phyloP scores from a whole-genome alignment of 352 stramenopile genomes.

The Proteromonas lacertae region DNA sequence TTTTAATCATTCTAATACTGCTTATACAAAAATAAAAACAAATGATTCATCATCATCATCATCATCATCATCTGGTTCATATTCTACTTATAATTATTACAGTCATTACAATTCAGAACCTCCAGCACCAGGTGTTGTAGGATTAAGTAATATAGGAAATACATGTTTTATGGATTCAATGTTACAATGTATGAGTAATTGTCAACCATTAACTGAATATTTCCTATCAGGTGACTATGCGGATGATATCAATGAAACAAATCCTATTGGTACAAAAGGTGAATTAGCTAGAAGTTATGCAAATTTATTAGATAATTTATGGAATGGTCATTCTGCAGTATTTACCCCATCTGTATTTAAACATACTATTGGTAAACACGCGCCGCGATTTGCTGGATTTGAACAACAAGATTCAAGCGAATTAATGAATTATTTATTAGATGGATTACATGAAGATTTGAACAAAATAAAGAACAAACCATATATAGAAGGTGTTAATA shows the following conservation, averaged over 20 bases:
- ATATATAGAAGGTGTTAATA: conserved; percentile 3
- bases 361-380: conserved; percentile 20
- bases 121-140: conserved; percentile 5
- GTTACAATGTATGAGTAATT: conserved; percentile 28
- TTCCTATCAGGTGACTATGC: conserved; percentile 1
- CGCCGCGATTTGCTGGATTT: conserved; percentile 40
- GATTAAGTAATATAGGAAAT: conserved; percentile 45
- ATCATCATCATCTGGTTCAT: too few species aligned
- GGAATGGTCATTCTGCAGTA: conserved; percentile 55
- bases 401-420: conserved; percentile 55
- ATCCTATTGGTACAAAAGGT: not conserved
- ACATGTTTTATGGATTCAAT: conserved; percentile 74
- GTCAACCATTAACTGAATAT: not conserved
- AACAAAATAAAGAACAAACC: conserved; percentile 8
- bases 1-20: too few species aligned
- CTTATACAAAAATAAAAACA: too few species aligned
- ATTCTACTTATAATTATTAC: too few species aligned
- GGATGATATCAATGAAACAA: not conserved
- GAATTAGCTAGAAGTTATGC: conserved; percentile 10
- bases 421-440: conserved; percentile 49
- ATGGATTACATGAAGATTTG: conserved; percentile 51
- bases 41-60: too few species aligned
- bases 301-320: conserved; percentile 61
- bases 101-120: too few species aligned
- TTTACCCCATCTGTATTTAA: conserved; percentile 1